Evolutionary conservation across 2,329 filamentous ascomycete species (phyloP).

Genomic region (Cladosporium sp.): DNA sequence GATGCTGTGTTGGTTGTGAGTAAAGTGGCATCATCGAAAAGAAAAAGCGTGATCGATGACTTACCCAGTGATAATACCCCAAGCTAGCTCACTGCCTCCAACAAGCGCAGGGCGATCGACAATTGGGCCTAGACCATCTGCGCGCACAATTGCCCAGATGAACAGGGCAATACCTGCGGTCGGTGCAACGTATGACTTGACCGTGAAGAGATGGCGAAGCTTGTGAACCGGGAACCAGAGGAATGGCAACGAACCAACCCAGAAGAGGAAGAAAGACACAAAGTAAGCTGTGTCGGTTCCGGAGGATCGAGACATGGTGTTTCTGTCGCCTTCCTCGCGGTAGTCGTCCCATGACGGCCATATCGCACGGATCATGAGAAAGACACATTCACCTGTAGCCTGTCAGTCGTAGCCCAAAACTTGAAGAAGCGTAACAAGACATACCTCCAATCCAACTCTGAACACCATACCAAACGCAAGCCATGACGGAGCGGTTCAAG

Average conservation of each 20-base stretch:
- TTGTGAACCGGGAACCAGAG: slow-evolving; percentile 88
- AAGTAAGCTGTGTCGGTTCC: slow-evolving; percentile 73
- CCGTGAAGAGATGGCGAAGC: slow-evolving; percentile 86
- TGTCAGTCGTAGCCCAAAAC: neutral
- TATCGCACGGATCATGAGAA: slow-evolving; percentile 82
- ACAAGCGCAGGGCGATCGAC: slow-evolving; percentile 61
- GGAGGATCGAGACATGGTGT: slow-evolving; percentile 59
- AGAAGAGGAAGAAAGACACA: slow-evolving; percentile 82
- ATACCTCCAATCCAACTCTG: slow-evolving; percentile 76
- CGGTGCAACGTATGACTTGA: slow-evolving; percentile 81
- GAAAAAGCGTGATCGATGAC: neutral
- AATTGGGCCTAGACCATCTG: slow-evolving; percentile 78
- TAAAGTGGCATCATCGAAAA: neutral
- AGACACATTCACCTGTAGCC: slow-evolving; percentile 56
- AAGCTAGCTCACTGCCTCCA: slow-evolving; percentile 65
- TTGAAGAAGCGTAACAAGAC: too few relatives aligned
- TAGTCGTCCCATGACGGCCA: slow-evolving; percentile 57
- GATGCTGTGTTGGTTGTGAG: slow-evolving; percentile 40
- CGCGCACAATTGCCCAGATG: slow-evolving; percentile 77
- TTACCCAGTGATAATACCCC: slow-evolving; percentile 70
- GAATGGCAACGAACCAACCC: slow-evolving; percentile 72
- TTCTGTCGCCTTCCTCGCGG: slow-evolving; percentile 47
- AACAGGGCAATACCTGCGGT: slow-evolving; percentile 79
- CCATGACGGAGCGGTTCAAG: slow-evolving; percentile 82
- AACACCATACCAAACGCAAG: slow-evolving; percentile 83